phyloP scores from a whole-genome alignment of 1,284 basidiomycete genomes.

The Moesziomyces globuligerus region DNA sequence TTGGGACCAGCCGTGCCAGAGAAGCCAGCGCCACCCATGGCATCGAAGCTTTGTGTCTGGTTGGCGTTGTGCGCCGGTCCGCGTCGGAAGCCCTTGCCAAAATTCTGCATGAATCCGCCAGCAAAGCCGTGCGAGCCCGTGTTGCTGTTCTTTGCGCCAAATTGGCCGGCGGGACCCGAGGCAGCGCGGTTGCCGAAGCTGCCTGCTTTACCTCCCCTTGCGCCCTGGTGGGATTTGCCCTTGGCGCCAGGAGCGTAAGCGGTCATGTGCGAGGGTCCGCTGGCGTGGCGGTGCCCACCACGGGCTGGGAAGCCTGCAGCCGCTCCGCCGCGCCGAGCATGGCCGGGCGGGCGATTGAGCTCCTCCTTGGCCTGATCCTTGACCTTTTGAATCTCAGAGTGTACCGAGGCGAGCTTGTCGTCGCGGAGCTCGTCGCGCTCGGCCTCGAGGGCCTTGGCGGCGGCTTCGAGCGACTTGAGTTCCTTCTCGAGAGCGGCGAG shows the following conservation, averaged over 20 bases:
- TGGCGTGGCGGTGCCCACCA: conserved; percentile 40
- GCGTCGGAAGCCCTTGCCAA: conserved; percentile 41
- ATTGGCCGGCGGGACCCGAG: conserved; percentile 35
- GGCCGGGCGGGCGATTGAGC: conserved; percentile 16
- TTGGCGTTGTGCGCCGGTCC: conserved; percentile 20
- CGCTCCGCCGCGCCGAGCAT: conserved; percentile 24
- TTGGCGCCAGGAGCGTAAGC: conserved; percentile 16
- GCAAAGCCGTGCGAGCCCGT: conserved; percentile 35
- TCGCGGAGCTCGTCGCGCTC: conserved; percentile 44
- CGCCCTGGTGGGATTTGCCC: conserved; percentile 29
- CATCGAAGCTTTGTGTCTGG: conserved; percentile 24
- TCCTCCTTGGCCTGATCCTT: conserved; percentile 35
- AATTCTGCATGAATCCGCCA: conserved; percentile 44
- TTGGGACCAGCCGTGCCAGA: conserved; percentile 8
- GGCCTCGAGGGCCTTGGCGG: conserved; percentile 25
- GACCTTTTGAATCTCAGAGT: conserved; percentile 39
- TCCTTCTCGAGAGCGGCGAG: conserved; percentile 45
- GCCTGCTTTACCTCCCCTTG: conserved; percentile 29
- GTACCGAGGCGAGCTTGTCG: conserved; percentile 31
- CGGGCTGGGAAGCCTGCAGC: conserved; percentile 23
- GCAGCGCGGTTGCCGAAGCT: conserved; percentile 36
- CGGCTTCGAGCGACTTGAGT: conserved; percentile 28
- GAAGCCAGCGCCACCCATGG: conserved; percentile 17
- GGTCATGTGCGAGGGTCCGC: conserved; percentile 19
- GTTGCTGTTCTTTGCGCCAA: conserved; percentile 13